These are phyloP conservation scores for Ampelocalamus luodianensis DNA, from an alignment of 176 grass and related monocot species.

Conservation along the genomic window DNA sequence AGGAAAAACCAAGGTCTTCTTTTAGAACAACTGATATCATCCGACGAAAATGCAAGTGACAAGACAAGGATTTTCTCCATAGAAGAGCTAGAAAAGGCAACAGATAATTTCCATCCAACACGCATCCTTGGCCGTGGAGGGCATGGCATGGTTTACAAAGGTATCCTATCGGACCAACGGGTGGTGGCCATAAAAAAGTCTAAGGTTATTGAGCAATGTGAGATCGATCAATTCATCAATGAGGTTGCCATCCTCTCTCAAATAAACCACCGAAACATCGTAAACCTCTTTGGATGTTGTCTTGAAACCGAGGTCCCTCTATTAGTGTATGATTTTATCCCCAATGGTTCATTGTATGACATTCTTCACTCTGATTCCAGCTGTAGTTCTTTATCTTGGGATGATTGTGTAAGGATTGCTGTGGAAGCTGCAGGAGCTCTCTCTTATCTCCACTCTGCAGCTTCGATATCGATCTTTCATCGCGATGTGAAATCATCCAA, in stretches of 20 bases:
- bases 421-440: too few relatives aligned
- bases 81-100: conserved; percentile 29
- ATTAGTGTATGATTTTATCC: conserved; percentile 14
- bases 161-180: conserved; percentile 19
- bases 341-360: background rate
- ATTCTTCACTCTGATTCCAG: background rate
- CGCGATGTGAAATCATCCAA: too few relatives aligned
- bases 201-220: background rate
- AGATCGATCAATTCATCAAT: conserved; percentile 11
- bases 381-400: background rate
- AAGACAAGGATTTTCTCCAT: background rate
- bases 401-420: too few relatives aligned
- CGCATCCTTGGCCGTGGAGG: conserved; percentile 19
- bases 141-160: conserved; percentile 24
- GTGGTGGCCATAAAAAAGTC: conserved; percentile 22
- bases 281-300: conserved; percentile 11
- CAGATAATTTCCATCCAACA: conserved; percentile 9
- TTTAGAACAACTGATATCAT: too few relatives aligned
- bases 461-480: too few relatives aligned
- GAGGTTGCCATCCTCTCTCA: background rate
- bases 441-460: too few relatives aligned
- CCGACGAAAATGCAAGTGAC: too few relatives aligned
- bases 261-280: conserved; percentile 14
- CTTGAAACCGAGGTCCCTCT: conserved; percentile 20
- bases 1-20: background rate